Evolutionary conservation across 2,329 filamentous ascomycete genomes (phyloP).

Genomic region (Phialemoniopsis sp.): DNA sequence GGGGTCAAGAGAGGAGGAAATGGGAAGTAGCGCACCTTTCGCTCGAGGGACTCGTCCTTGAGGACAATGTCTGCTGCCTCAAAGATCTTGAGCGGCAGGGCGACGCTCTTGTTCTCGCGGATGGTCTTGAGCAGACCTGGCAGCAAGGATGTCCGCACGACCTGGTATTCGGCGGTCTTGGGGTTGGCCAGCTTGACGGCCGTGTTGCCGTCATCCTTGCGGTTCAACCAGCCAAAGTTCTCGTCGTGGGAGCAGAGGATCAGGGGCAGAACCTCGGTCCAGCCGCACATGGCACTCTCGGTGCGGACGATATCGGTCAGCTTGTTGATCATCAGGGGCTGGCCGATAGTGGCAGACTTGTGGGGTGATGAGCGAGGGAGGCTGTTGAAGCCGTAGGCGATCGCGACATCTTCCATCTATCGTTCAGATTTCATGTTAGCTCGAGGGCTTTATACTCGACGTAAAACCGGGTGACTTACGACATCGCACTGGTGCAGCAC

Average conservation of each 20-base stretch:
- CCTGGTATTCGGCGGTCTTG: constrained; percentile 90
- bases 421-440: too few relatives aligned
- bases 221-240: constrained; percentile 94
- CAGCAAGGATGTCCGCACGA: constrained; percentile 81
- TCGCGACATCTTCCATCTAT: constrained; percentile 90
- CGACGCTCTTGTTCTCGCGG: constrained; percentile 86
- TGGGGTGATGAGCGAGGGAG: constrained; percentile 83
- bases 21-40: constrained; percentile 41
- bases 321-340: constrained; percentile 89
- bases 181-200: constrained; percentile 86
- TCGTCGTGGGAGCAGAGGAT: constrained; percentile 97
- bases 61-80: constrained; percentile 89
- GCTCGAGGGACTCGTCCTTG: constrained; percentile 78
- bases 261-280: constrained; percentile 92
- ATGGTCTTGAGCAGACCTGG: constrained; percentile 91
- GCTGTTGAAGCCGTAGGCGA: constrained; percentile 97
- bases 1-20: not conserved
- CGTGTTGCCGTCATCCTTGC: constrained; percentile 78
- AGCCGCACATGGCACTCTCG: constrained; percentile 90
- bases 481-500: constrained; percentile 95
- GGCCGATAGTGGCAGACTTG: constrained; percentile 80
- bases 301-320: constrained; percentile 84
- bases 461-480: too few relatives aligned
- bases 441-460: too few relatives aligned
- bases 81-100: constrained; percentile 86